Evolutionary conservation across 495 filamentous ascomycete genomes (phyloP).

Genomic region (Aspergillus hancockii): DNA sequence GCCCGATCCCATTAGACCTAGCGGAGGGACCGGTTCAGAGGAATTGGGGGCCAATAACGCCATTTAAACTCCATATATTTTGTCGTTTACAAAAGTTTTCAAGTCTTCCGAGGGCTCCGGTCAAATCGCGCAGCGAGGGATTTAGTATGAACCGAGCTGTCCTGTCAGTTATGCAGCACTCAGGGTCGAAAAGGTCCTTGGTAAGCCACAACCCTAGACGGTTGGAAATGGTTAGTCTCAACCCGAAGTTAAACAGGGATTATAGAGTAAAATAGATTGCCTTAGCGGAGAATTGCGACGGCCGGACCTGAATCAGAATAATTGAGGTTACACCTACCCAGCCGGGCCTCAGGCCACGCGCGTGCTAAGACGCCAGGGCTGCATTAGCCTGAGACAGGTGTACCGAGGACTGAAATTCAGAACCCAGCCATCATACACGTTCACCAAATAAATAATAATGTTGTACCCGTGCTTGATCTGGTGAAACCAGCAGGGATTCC

Average conservation of each 20-base stretch:
- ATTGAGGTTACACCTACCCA: not conserved
- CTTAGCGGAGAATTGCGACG: not conserved
- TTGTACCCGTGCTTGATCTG: not conserved
- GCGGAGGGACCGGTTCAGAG: not conserved
- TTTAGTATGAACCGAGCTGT: not conserved
- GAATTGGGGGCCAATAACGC: not conserved
- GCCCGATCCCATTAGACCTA: too few species aligned
- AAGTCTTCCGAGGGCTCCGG: not conserved
- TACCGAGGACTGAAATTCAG: not conserved
- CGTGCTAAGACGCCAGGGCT: slow-evolving; percentile 1
- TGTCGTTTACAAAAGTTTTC: not conserved
- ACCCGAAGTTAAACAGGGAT: not conserved
- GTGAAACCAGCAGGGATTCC: not conserved
- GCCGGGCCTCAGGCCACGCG: not conserved
- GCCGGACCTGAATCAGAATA: not conserved
- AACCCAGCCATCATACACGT: not conserved
- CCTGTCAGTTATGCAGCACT: not conserved
- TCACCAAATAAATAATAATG: slow-evolving; percentile 5
- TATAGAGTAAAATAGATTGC: not conserved
- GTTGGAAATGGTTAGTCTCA: not conserved
- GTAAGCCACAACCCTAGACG: not conserved
- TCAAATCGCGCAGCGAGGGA: not conserved
- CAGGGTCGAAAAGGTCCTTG: too few species aligned
- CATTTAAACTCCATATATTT: not conserved
- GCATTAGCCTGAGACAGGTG: slow-evolving; percentile 4